Base-by-base conservation (phyloP, 2,329 filamentous ascomycete species). In the Diaporthe humulicola region DNA sequence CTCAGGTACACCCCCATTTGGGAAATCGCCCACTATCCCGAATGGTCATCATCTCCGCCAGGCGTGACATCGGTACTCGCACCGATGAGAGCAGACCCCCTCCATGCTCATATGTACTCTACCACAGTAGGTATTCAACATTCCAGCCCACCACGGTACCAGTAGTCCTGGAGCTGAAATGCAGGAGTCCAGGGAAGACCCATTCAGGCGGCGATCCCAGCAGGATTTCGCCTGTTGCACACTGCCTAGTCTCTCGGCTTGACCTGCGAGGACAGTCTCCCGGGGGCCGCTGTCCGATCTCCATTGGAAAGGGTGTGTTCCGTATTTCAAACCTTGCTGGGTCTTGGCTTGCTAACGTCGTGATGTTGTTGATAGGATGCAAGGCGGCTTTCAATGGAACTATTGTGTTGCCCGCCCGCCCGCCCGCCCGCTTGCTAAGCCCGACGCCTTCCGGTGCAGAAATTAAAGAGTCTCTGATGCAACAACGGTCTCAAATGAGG, bases 21-120 rank as follows among this genome's bases (percentile, higher is more conserved):
- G 70, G 70, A 54, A 54, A 64, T 42, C 33, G 70, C 36, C 28
- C 57, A 40, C 57, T 17, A 25, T n/a, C 28, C 45, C 38, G 17
- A 64, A 19, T 8, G 25, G 70, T 52, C 45, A 48, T 72, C 70
- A 64, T 54, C 42, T 54, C 57, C 56, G 56, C 48, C 70, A 25
- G 36, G 22, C 17, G 70, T 60, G 28, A 40, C 19, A 72, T 72
- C 57, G 70, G 70, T 30, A 64, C 28, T 52, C 25, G 56, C 19
- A 3, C 19, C 19, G n/a, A 14, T 72, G 33, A 9, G 15, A 40
- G n/a, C 70, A 72, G 70, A 61, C 67, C 57, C 70, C 69, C 56
- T 36, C 69, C 40, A 25, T 19, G 19, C n/a, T 33, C 38, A 9
- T 7, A 38, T 19, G n/a, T 28, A 19, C 40, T 15, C n/a, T n/a